A percentile compares a stretch with the other conserved stretches of the same genome.
Evolutionary conservation across 768 basidiomycete species (phyloP).

Genomic region (Hemileccinum impolitum): DNA sequence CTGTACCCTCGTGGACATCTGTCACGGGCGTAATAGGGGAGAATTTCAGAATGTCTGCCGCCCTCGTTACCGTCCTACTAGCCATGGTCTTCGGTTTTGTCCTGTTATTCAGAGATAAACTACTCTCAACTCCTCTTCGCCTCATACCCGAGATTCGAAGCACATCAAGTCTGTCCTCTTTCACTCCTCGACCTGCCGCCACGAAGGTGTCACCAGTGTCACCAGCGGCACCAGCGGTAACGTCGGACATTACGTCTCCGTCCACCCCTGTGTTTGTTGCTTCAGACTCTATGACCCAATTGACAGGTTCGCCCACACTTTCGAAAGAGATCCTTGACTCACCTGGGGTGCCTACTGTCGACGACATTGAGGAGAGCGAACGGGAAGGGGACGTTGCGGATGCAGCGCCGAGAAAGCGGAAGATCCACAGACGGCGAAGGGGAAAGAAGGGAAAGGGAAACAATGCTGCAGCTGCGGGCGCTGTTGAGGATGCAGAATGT

Average conservation of each 20-base stretch:
- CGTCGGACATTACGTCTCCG: neutral
- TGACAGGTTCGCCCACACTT: conserved; percentile 4
- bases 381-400: conserved; percentile 44
- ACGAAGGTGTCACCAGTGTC: neutral
- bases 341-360: conserved; percentile 11
- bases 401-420: conserved; percentile 42
- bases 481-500: conserved; percentile 22
- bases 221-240: neutral
- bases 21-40: conserved; percentile 12
- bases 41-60: conserved; percentile 10
- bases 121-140: conserved; percentile 9
- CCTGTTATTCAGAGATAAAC: conserved; percentile 25
- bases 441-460: conserved; percentile 53
- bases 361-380: conserved; percentile 57
- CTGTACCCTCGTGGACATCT: conserved; percentile 15
- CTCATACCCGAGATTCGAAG: neutral
- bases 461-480: conserved; percentile 3
- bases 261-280: neutral
- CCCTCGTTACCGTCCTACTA: conserved; percentile 22
- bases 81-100: conserved; percentile 22
- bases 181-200: neutral
- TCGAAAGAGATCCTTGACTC: conserved; percentile 10
- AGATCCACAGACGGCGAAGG: conserved; percentile 39
- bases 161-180: neutral
- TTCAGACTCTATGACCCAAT: neutral